These are phyloP conservation scores for Cydonia oblonga DNA, from an alignment of 331 rosid genomes.

Conservation along the genomic window DNA sequence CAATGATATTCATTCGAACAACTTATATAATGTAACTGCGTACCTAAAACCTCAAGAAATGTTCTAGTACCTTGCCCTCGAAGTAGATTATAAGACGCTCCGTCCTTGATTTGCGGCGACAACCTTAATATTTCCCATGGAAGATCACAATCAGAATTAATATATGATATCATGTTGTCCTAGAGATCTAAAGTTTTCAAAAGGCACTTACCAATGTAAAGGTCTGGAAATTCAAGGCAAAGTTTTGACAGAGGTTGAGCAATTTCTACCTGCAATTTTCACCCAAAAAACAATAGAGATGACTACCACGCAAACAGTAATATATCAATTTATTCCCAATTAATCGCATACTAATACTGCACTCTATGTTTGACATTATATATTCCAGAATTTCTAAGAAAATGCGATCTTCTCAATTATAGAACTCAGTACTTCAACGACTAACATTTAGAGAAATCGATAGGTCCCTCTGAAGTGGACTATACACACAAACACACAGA, in stretches of 20 bases:
- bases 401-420: neutral
- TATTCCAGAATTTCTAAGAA: neutral
- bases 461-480: too few relatives aligned
- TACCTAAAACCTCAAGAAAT: conserved; percentile 3
- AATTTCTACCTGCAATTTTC: conserved; percentile 55
- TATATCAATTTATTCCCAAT: neutral
- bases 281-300: neutral
- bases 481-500: too few relatives aligned
- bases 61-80: conserved; percentile 54
- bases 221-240: conserved; percentile 83
- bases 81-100: conserved; percentile 49
- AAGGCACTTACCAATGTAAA: conserved; percentile 52
- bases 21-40: neutral
- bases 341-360: neutral
- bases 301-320: neutral
- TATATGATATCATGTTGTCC: neutral
- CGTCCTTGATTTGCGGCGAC: conserved; percentile 48
- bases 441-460: too few relatives aligned
- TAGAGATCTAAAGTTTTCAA: neutral
- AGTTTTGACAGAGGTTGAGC: conserved; percentile 72
- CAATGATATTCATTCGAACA: neutral
- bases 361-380: neutral
- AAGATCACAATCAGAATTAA: conserved; percentile 9
- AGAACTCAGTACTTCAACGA: too few relatives aligned
- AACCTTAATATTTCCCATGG: conserved; percentile 37